phyloP scores from a whole-genome alignment of 1,284 basidiomycete species.

The Trichosporon sp. region DNA sequence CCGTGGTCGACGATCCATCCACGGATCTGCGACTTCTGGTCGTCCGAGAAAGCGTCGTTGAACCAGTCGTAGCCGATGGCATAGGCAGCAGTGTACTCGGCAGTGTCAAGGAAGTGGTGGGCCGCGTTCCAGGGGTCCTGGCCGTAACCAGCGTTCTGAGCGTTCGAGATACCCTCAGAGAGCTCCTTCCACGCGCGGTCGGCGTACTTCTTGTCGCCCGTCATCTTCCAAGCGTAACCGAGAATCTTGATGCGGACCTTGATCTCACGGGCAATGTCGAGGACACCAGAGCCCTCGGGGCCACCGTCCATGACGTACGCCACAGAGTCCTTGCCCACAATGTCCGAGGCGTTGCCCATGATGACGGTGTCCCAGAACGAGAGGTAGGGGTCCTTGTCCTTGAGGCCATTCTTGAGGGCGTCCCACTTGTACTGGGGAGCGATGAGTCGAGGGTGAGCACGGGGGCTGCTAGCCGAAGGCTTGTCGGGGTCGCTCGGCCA shows the following conservation, averaged over 20 bases:
- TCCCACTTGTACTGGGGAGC: slow-evolving; percentile 90
- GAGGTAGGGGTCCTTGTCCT: slow-evolving; percentile 78
- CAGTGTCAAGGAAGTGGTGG: slow-evolving; percentile 86
- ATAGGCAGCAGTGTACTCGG: slow-evolving; percentile 79
- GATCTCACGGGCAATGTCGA: slow-evolving; percentile 84
- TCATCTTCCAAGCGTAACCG: slow-evolving; percentile 83
- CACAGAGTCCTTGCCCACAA: slow-evolving; percentile 59
- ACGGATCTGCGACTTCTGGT: slow-evolving; percentile 67
- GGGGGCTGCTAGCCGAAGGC: slow-evolving; percentile 57
- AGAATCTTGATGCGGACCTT: slow-evolving; percentile 90
- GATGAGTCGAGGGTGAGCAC: slow-evolving; percentile 82
- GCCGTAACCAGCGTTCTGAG: slow-evolving; percentile 50
- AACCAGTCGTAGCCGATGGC: slow-evolving; percentile 93
- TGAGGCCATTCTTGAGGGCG: slow-evolving; percentile 64
- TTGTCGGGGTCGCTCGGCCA: slow-evolving; percentile 75
- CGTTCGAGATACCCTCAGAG: not conserved
- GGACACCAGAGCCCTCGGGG: slow-evolving; percentile 67
- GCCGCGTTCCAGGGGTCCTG: slow-evolving; percentile 65
- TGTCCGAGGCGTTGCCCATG: slow-evolving; percentile 79
- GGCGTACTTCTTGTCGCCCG: slow-evolving; percentile 76
- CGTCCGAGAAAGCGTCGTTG: slow-evolving; percentile 72
- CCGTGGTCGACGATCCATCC: slow-evolving; percentile 74
- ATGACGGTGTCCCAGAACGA: slow-evolving; percentile 85
- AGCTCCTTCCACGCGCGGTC: slow-evolving; percentile 81
- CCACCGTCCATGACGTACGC: slow-evolving; percentile 71